These are phyloP conservation scores for Amanita pseudoporphyria DNA, from an alignment of 768 basidiomycete species.

Conservation along the genomic window DNA sequence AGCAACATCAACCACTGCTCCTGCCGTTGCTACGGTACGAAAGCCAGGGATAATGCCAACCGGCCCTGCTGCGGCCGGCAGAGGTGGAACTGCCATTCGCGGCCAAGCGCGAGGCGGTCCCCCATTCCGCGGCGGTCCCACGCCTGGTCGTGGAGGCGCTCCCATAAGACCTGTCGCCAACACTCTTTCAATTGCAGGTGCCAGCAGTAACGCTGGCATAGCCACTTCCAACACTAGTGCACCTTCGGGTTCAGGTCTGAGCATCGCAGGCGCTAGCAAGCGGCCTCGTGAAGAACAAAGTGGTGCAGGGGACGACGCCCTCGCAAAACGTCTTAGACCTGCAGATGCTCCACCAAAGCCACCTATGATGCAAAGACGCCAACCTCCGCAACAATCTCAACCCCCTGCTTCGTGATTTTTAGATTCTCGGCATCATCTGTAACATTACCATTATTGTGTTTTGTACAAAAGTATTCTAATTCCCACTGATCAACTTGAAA, in stretches of 20 bases:
- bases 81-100: constrained; percentile 30
- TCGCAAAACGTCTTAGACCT: constrained; percentile 61
- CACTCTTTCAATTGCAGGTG: not conserved
- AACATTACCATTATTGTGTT: not conserved
- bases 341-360: constrained; percentile 25
- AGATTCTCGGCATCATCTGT: not conserved
- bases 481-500: too few relatives aligned
- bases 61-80: constrained; percentile 19
- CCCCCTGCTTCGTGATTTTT: constrained; percentile 2
- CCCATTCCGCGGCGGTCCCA: constrained; percentile 12
- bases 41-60: constrained; percentile 2
- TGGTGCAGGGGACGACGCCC: constrained; percentile 38
- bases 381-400: constrained; percentile 4
- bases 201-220: not conserved
- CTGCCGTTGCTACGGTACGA: constrained; percentile 13
- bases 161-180: constrained; percentile 16
- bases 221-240: constrained; percentile 11
- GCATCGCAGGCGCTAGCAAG: constrained; percentile 57
- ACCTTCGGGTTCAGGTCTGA: constrained; percentile 22
- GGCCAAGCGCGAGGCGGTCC: constrained; percentile 21
- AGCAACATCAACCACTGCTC: constrained; percentile 15
- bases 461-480: constrained; percentile 4
- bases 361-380: constrained; percentile 8
- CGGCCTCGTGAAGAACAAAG: constrained; percentile 51
- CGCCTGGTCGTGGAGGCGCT: constrained; percentile 8